Base-by-base conservation (phyloP, 1,284 basidiomycete species). In the Butyriboletus appendiculatus region DNA sequence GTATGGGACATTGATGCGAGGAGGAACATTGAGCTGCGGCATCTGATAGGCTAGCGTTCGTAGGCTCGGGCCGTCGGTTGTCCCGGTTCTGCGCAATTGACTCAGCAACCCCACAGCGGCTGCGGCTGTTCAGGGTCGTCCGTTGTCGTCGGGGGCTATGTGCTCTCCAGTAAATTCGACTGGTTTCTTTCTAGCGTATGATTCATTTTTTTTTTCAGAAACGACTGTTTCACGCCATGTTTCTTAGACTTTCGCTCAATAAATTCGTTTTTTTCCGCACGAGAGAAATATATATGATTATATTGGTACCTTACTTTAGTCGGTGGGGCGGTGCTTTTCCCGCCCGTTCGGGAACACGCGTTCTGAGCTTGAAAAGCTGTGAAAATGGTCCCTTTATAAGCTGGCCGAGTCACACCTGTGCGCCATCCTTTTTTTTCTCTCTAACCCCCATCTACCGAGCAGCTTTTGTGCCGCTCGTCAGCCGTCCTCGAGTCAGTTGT, bases 301-400 rank as follows among this genome's bases (percentile, higher is more conserved):
- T n/a, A n/a, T n/a, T 12, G 18, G 53, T 61, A 24, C 37, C 48
- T 50, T 20, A n/a, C 44, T 43, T 44, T 30, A 15, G 52, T 49
- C 50, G n/a, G 56, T 28, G 33, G 52, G 56, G 60, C 56, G 32
- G 60, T 70, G 60, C 50, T 7, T 55, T 56, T 57, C 53, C 61
- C 56, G 50, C 50, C 40, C 11, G 32, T 48, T 50, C 57, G 58
- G 66, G 45, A 66, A 66, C 53, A 45, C 57, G 66, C 69, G 56
- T 65, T 75, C 76, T 76, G 76, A 76, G 76, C 61, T 69, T 75
- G 70, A 78, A 77, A 71, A 65, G 68, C 73, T 61, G 63, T 75
- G 75, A 72, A 69, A 61, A 59, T 50, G 56, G 52, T 45, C 30
- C 44, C 46, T 63, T 66, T 65, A 73, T 76, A 76, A 75, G 60